Percentiles rank a stretch among this genome's conserved stretches.
Conservation (phyloP, 805 yeast genomes). For the Teunomyces panamensis region DNA sequence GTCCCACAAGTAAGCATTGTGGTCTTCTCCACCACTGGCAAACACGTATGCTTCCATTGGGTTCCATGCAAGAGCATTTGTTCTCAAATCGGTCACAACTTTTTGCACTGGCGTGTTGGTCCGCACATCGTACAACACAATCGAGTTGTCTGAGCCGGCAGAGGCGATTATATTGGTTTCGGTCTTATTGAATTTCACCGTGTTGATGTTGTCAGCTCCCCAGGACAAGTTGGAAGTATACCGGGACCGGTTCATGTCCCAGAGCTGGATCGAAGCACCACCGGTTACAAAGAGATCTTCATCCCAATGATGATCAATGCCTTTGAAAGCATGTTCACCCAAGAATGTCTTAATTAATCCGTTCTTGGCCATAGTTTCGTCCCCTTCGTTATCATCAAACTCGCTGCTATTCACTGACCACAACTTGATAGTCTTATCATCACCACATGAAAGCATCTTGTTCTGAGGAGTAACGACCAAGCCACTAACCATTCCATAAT, state of each 20-base stretch:
- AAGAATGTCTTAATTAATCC: conserved; percentile 77
- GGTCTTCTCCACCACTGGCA: conserved; percentile 92
- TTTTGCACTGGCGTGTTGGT: conserved; percentile 92
- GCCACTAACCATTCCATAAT: conserved; percentile 86
- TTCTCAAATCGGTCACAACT: conserved; percentile 75
- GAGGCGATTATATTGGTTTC: conserved; percentile 88
- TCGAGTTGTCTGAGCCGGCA: conserved; percentile 80
- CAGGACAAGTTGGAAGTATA: conserved; percentile 79
- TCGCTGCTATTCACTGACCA: conserved; percentile 75
- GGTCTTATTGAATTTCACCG: conserved; percentile 83
- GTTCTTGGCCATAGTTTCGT: conserved; percentile 29
- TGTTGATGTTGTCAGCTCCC: conserved; percentile 91
- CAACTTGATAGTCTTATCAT: conserved; percentile 82
- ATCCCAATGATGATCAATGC: conserved; percentile 80
- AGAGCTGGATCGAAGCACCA: conserved; percentile 83
- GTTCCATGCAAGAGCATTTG: conserved; percentile 89
- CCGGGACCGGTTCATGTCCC: conserved; percentile 83
- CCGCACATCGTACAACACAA: conserved; percentile 86
- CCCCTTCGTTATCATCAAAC: conserved; percentile 35
- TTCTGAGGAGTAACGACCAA: conserved; percentile 62
- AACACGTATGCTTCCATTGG: conserved; percentile 97
- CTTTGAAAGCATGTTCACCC: conserved; percentile 81
- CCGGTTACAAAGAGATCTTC: conserved; percentile 84
- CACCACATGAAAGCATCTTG: conserved; percentile 78
- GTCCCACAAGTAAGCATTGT: conserved; percentile 91